Evolutionary conservation across 129 eudicot species (phyloP).

Genomic region (Artemisia annua): DNA sequence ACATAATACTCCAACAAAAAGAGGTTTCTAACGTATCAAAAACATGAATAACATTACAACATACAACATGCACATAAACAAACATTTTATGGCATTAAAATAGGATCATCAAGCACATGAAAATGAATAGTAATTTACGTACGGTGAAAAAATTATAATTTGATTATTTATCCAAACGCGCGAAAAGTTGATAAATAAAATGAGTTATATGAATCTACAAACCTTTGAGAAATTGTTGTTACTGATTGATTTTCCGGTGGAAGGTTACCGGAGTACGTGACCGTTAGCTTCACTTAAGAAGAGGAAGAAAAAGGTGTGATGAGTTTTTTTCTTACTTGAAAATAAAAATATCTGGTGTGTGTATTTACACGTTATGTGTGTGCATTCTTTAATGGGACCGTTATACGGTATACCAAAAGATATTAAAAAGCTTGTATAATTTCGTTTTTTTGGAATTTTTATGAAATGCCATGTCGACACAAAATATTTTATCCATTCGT

Average conservation of each 20-base stretch:
- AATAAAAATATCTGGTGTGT: constrained; percentile 38
- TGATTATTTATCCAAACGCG: neutral
- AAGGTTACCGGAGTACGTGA: constrained; percentile 21
- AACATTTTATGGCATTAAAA: constrained; percentile 35
- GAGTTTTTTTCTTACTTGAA: constrained; percentile 23
- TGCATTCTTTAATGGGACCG: constrained; percentile 22
- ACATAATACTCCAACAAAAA: neutral
- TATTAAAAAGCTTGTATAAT: constrained; percentile 9
- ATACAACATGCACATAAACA: constrained; percentile 21
- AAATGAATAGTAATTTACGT: constrained; percentile 19
- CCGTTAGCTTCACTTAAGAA: constrained; percentile 22
- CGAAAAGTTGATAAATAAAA: constrained; percentile 1
- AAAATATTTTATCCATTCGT: no score
- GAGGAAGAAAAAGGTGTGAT: constrained; percentile 27
- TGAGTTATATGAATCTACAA: neutral
- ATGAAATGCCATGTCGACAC: no score
- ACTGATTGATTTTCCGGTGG: constrained; percentile 18
- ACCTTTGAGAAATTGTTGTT: constrained; percentile 11
- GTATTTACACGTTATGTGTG: constrained; percentile 23
- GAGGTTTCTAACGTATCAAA: neutral
- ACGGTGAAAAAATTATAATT: neutral
- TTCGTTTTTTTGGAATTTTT: no score
- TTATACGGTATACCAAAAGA: neutral
- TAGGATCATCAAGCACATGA: constrained; percentile 45
- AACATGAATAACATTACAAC: constrained; percentile 18